Conservation (phyloP, 2,329 filamentous ascomycete species). For the Sporothrix pallida region DNA sequence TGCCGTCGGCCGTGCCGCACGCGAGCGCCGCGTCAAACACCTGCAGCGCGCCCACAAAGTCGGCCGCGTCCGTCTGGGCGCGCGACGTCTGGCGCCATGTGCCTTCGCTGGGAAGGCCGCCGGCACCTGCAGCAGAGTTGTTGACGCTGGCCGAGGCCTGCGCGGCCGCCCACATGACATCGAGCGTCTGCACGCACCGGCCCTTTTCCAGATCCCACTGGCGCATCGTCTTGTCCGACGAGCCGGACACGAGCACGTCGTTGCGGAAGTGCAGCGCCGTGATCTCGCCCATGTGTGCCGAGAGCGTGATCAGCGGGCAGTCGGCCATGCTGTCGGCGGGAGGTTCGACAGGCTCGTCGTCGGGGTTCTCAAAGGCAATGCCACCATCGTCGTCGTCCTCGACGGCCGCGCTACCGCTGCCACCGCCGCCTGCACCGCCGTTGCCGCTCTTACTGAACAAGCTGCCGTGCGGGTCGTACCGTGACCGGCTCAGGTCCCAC, state of each 20-base stretch:
- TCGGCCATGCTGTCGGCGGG: conserved; percentile 83
- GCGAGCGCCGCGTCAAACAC: conserved; percentile 95
- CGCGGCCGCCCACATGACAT: conserved; percentile 97
- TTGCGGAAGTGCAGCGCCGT: conserved; percentile 91
- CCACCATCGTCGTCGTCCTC: conserved; percentile 64
- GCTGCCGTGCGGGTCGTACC: conserved; percentile 75
- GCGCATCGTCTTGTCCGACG: conserved; percentile 93
- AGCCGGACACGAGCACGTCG: conserved; percentile 90
- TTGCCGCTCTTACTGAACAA: conserved; percentile 57
- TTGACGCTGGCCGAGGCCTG: conserved; percentile 77
- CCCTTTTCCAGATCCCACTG: conserved; percentile 98
- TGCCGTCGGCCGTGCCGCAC: conserved; percentile 94
- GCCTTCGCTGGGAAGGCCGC: conserved; percentile 41
- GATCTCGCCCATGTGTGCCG: conserved; percentile 91
- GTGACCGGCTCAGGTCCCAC: conserved; percentile 91
- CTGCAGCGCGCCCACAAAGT: conserved; percentile 93
- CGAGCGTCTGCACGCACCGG: conserved; percentile 95
- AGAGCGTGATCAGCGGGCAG: conserved; percentile 84
- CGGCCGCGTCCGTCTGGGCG: conserved; percentile 76
- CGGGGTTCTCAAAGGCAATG: conserved; percentile 73
- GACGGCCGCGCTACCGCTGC: conserved; percentile 58
- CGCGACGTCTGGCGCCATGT: conserved; percentile 79
- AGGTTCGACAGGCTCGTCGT: conserved; percentile 71
- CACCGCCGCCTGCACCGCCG: conserved; percentile 62
- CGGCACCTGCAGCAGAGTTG: background rate